phyloP scores from a whole-genome alignment of 1,284 basidiomycete genomes.

The Fistulinella cinereoalba region DNA sequence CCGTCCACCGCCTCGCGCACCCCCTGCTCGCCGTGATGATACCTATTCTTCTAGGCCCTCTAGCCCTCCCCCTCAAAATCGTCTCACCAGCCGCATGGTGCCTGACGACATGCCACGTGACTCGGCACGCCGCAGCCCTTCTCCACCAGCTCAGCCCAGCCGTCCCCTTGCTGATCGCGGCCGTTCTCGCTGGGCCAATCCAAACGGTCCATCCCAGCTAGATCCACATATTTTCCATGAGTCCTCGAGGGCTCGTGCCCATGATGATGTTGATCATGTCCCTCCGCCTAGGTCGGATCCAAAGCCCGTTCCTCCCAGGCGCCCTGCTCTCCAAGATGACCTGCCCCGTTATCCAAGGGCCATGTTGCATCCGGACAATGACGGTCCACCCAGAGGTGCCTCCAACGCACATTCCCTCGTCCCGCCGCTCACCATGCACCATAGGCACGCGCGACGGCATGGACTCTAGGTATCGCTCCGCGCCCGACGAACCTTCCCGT shows the following conservation, averaged over 20 bases:
- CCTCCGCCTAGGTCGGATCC: conserved; percentile 24
- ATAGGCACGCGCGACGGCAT: conserved; percentile 23
- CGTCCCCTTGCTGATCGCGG: conserved; percentile 12
- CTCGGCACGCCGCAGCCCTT: conserved; percentile 13
- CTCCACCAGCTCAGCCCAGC: conserved; percentile 7
- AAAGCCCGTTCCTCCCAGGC: conserved; percentile 16
- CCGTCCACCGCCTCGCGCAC: conserved; percentile 25
- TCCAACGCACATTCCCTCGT: too few relatives aligned
- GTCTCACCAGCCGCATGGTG: conserved; percentile 1
- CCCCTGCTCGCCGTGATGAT: conserved; percentile 14
- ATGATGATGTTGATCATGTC: conserved; percentile 32
- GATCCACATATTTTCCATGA: conserved; percentile 21
- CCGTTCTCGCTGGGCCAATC: conserved; percentile 18
- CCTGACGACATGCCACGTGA: conserved; percentile 7
- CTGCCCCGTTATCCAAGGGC: conserved; percentile 40
- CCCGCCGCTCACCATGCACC: too few relatives aligned
- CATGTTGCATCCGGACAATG: conserved; percentile 33
- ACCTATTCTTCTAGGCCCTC: conserved; percentile 4
- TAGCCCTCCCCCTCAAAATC: conserved; percentile 4
- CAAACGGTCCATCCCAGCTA: conserved; percentile 9
- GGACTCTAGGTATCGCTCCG: conserved; percentile 19
- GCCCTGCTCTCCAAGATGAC: conserved; percentile 23
- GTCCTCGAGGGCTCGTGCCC: conserved; percentile 20
- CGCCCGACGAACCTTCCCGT: conserved; percentile 16
- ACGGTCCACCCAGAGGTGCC: conserved; percentile 19